phyloP scores from a whole-genome alignment of 2,329 filamentous ascomycete species.

The Aspergillus chevalieri region DNA sequence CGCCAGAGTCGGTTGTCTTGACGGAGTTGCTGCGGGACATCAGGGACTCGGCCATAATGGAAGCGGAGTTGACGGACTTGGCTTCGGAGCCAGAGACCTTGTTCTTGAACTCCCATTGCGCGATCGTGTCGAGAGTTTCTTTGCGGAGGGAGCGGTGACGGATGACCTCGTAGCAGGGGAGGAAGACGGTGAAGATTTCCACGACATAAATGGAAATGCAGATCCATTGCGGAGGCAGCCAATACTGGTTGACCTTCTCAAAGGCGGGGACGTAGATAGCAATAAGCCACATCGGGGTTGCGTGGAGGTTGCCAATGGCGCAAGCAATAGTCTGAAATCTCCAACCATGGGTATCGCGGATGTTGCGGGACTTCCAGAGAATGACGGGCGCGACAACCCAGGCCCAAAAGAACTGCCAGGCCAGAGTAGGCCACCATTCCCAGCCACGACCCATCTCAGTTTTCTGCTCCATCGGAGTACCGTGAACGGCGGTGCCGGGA shows the following conservation, averaged over 20 bases:
- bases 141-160: slow-evolving; percentile 27
- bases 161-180: slow-evolving; percentile 55
- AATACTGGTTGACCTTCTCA: slow-evolving; percentile 49
- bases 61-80: slow-evolving; percentile 24
- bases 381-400: slow-evolving; percentile 26
- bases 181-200: slow-evolving; percentile 58
- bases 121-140: slow-evolving; percentile 32
- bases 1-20: slow-evolving; percentile 32
- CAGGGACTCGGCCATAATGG: slow-evolving; percentile 24
- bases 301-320: slow-evolving; percentile 49
- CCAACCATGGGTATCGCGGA: slow-evolving; percentile 63
- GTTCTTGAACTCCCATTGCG: slow-evolving; percentile 34
- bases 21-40: slow-evolving; percentile 33
- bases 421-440: slow-evolving; percentile 52
- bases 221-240: slow-evolving; percentile 57
- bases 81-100: slow-evolving; percentile 15
- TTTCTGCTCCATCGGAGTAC: slow-evolving; percentile 38
- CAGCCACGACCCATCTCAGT: slow-evolving; percentile 45
- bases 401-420: slow-evolving; percentile 21
- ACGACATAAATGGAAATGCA: slow-evolving; percentile 57
- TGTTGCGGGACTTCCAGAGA: slow-evolving; percentile 55
- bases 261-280: slow-evolving; percentile 51
- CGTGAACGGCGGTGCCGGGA: slow-evolving; percentile 50
- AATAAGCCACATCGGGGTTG: slow-evolving; percentile 61
- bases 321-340: slow-evolving; percentile 55